Percentiles rank a stretch among this genome's conserved stretches.
phyloP scores from a whole-genome alignment of 306 rosid genomes.

The Quercus gilva region DNA sequence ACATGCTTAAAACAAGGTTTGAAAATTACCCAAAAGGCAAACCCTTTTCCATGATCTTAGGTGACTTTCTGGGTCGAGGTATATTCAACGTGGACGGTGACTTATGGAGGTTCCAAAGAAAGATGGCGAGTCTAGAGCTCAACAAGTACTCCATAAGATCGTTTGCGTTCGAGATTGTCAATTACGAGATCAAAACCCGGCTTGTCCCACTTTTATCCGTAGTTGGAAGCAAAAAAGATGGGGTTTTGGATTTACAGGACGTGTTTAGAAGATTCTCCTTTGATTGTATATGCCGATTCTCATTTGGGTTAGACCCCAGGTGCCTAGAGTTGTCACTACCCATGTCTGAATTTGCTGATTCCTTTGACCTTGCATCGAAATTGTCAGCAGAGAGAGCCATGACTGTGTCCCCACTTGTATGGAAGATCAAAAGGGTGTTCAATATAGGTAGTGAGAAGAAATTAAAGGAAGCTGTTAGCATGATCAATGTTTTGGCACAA shows the following conservation, averaged over 20 bases:
- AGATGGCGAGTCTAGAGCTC: constrained; percentile 63
- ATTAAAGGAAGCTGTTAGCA: constrained; percentile 35
- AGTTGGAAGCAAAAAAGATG: constrained; percentile 4
- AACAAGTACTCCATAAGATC: constrained; percentile 43
- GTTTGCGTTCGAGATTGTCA: constrained; percentile 63
- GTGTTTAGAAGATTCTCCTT: constrained; percentile 69
- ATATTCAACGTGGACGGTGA: constrained; percentile 90
- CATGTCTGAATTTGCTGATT: constrained; percentile 54
- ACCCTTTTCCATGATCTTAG: constrained; percentile 58
- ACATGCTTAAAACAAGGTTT: constrained; percentile 69
- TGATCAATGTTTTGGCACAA: constrained; percentile 50
- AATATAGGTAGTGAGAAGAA: constrained; percentile 63
- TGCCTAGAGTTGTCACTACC: constrained; percentile 59
- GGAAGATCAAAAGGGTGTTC: constrained; percentile 69
- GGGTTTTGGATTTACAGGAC: constrained; percentile 63
- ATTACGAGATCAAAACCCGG: constrained; percentile 44
- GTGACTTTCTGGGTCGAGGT: constrained; percentile 72
- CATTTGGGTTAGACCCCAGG: constrained; percentile 77
- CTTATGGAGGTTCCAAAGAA: constrained; percentile 61
- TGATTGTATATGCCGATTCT: constrained; percentile 62
- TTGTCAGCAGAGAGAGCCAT: constrained; percentile 84
- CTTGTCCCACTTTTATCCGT: constrained; percentile 55
- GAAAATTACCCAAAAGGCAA: constrained; percentile 79
- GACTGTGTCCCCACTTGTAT: constrained; percentile 53
- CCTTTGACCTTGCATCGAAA: constrained; percentile 69